Evolutionary conservation across 2,329 filamentous ascomycete genomes (phyloP).

Genomic region (Capronia americana): DNA sequence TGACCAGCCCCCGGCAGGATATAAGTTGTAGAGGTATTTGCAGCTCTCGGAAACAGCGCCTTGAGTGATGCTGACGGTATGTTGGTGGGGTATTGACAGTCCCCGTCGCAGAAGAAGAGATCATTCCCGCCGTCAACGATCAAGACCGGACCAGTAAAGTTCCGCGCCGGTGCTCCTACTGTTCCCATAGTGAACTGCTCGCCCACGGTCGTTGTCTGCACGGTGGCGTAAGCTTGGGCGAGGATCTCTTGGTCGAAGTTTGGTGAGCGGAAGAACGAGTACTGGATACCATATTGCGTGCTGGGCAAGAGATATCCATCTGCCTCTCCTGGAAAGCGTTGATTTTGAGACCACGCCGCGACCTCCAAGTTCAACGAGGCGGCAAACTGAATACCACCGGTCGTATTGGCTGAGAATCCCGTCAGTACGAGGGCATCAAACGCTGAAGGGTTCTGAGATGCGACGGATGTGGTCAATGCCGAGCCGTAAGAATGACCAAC

Average conservation of each 20-base stretch:
- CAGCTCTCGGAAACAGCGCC: not conserved
- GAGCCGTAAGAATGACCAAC: not conserved
- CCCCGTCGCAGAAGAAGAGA: not conserved
- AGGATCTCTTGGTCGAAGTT: not conserved
- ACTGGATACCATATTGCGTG: not conserved
- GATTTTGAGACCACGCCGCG: not conserved
- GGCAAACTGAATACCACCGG: not conserved
- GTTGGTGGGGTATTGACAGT: not conserved
- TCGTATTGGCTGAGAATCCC: not conserved
- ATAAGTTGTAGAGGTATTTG: not conserved
- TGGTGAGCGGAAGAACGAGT: not conserved
- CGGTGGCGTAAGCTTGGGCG: not conserved
- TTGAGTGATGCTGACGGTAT: not conserved
- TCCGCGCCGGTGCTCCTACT: not conserved
- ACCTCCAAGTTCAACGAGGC: not conserved
- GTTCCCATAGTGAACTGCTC: not conserved
- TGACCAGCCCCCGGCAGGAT: not conserved
- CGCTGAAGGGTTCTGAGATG: not conserved
- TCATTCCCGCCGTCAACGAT: not conserved
- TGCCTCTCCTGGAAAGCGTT: not conserved
- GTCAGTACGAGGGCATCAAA: not conserved
- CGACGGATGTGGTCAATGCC: not conserved
- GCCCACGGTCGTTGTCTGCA: not conserved
- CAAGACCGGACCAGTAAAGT: not conserved
- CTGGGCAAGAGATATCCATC: not conserved